A percentile compares a stretch with the other conserved stretches of the same genome.
These are phyloP conservation scores for Coleophoma eucalyptorum DNA, from an alignment of 2,329 filamentous ascomycete species.

Conservation along the genomic window DNA sequence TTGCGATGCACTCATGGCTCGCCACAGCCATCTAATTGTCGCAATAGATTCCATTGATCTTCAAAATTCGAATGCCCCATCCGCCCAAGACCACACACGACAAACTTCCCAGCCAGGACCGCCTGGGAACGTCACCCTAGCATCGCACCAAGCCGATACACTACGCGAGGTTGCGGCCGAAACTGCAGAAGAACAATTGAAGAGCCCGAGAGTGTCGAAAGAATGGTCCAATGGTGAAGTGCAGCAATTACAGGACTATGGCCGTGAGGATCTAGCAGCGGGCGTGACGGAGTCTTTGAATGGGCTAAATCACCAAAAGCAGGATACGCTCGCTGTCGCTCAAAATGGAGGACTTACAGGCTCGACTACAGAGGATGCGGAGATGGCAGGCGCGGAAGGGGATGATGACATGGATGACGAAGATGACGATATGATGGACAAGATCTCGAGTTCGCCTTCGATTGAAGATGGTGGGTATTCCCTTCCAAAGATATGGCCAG, in stretches of 20 bases:
- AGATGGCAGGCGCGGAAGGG: slow-evolving; percentile 64
- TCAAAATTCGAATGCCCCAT: slow-evolving; percentile 77
- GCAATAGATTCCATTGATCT: slow-evolving; percentile 86
- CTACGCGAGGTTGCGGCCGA: slow-evolving; percentile 79
- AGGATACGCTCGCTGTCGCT: slow-evolving; percentile 56
- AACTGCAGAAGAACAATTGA: slow-evolving; percentile 65
- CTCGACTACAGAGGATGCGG: slow-evolving; percentile 51
- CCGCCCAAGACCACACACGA: slow-evolving; percentile 74
- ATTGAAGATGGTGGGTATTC: slow-evolving; percentile 95
- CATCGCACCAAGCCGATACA: slow-evolving; percentile 81
- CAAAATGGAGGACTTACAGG: slow-evolving; percentile 54
- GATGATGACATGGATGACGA: slow-evolving; percentile 66
- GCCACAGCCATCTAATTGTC: slow-evolving; percentile 2
- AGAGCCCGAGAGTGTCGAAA: slow-evolving; percentile 58
- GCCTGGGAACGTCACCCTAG: slow-evolving; percentile 42
- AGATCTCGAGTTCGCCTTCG: slow-evolving; percentile 96
- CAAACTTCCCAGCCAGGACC: slow-evolving; percentile 47
- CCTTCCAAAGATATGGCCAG: slow-evolving; percentile 24
- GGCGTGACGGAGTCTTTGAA: slow-evolving; percentile 36
- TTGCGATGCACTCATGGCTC: neutral
- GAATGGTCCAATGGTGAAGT: slow-evolving; percentile 37
- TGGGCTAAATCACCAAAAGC: slow-evolving; percentile 35
- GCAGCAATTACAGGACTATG: slow-evolving; percentile 29
- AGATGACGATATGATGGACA: slow-evolving; percentile 89
- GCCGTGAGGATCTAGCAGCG: slow-evolving; percentile 38